Percentiles rank a stretch among this genome's conserved stretches.
Conservation (phyloP, 2,329 filamentous ascomycete species). For the Epichloe elymi region DNA sequence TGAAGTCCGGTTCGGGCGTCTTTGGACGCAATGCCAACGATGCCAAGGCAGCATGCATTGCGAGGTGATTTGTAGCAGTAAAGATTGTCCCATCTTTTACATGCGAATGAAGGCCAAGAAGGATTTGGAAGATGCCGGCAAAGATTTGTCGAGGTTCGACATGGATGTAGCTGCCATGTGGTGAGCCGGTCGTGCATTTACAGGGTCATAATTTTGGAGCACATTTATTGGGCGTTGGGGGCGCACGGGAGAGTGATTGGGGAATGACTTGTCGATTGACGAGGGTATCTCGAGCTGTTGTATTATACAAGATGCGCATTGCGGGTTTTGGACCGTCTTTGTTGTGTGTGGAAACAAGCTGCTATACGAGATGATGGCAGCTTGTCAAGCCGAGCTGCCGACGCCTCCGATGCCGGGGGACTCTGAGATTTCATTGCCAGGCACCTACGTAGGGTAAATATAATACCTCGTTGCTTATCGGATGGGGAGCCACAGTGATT, state of each 20-base stretch:
- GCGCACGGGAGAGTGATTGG: not conserved
- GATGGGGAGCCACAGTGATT: no score
- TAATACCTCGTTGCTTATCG: no score
- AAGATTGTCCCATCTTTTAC: constrained; percentile 60
- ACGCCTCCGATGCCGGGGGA: not conserved
- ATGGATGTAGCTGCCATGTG: constrained; percentile 59
- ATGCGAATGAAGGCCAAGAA: constrained; percentile 99
- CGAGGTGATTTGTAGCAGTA: constrained; percentile 79
- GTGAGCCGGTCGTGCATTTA: constrained; percentile 16
- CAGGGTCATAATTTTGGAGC: not conserved
- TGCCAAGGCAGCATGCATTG: constrained; percentile 67
- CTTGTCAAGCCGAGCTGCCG: not conserved
- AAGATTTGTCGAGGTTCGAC: constrained; percentile 83
- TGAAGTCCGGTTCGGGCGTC: constrained; percentile 69
- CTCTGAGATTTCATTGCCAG: not conserved
- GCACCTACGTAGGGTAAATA: no score
- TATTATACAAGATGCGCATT: not conserved
- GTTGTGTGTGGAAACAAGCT: no score
- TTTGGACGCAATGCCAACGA: constrained; percentile 3
- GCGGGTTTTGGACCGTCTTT: no score
- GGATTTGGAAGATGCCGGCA: constrained; percentile 88
- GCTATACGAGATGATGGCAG: not conserved
- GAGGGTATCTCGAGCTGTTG: not conserved
- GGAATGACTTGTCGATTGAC: not conserved
- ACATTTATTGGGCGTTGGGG: not conserved